Evolutionary conservation across 441 rosid genomes (phyloP), one percentile per base, ranked within the genome.

Genomic region (Gossypium davidsonii): DNA sequence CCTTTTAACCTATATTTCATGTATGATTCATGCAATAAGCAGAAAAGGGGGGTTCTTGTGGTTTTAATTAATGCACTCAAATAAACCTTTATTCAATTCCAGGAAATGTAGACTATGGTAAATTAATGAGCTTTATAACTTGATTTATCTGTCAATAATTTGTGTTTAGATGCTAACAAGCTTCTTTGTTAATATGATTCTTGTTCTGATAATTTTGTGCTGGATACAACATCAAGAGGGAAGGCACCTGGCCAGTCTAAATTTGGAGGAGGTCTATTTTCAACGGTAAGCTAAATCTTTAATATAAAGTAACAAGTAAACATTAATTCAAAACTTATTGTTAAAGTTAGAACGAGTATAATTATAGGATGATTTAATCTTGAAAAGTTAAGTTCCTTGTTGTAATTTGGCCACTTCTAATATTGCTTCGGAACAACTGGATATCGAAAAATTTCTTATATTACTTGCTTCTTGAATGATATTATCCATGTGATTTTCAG

Each of bases 161-260:
- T 1, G 53, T 42, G 28, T 44, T 58, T 1, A 37, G 37, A 37
- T 25, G 10, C 25, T 58, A 21, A 18, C 9, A 6, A 12, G 15
- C 23, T 42, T 57, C 6, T 31, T 20, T 9, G 39, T 17, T 53
- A 14, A 70, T 70, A 37, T 55, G 3, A 26, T 37, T 21, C 12
- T 0, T 10, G 44, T 9, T 23, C 46, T 10, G 8, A 39, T 17
- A 15, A 58, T 60, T 21, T 60, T 26, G 52, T 37, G 44, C 77
- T 87, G 93, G 89, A 89, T 52, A 85, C 85, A 20, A 80, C 83
- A 49, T 86, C 76, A 25, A 80, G 84, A 78, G 86, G 77, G 44
- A 87, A 87, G 77, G 2, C 79, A 55, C 74, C 87, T 11, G 74
- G 83, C 23, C 84, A 84, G 67, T 77, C 83, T 14, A 87, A 62